Base-by-base conservation (phyloP, 192 early-diverging fungal genomes). In the Gryganskiella cystojenkinii region DNA sequence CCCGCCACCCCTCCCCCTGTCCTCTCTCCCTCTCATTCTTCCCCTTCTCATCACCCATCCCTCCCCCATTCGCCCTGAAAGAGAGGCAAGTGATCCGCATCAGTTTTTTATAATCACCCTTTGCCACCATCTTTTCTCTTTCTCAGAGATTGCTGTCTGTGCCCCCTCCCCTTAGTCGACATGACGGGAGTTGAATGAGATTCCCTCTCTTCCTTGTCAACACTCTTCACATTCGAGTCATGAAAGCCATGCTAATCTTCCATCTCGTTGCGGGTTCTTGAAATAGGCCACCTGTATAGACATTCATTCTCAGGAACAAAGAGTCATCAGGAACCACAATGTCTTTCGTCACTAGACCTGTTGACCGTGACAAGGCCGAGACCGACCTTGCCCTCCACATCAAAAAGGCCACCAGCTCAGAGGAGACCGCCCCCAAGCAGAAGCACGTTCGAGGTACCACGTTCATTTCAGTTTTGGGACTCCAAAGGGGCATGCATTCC, bases 341-440 rank as follows among this genome's bases (percentile, higher is more conserved):
- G 69, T 49, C 59, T 70, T 87, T 84, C 79, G 80, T 84, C 47
- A 68, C 88, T 37, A 88, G 91, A 58, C 71, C 86, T 28, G 83
- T 85, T 35, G 86, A 88, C 81, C 81, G 86, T 33, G 87, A 86
- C 62, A 94, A 92, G 85, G 92, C 90, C 52, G 96, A 98, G 69
- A 81, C 92, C 47, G 93, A 97, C 49, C 88, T 99, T 30, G 86
- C 92, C 53, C 86, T 84, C n/a, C 89, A 91, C 71, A 95, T 98
- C 61, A 93, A 92, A 67, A 99, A 99, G 82, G 97, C 96, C 17
- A 91, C 93, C 11, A 90, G 89, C 52, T 63, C 83, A 35, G 96
- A 97, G 35, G 97, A 99, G 73, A 90, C 91, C 24, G 93, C 97
- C 3, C 97, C 97, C 61, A 99, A 99, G 80, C 96, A 96, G 81